Evolutionary conservation across 2,329 filamentous ascomycete genomes (phyloP).

Genomic region (Colletotrichum horii): DNA sequence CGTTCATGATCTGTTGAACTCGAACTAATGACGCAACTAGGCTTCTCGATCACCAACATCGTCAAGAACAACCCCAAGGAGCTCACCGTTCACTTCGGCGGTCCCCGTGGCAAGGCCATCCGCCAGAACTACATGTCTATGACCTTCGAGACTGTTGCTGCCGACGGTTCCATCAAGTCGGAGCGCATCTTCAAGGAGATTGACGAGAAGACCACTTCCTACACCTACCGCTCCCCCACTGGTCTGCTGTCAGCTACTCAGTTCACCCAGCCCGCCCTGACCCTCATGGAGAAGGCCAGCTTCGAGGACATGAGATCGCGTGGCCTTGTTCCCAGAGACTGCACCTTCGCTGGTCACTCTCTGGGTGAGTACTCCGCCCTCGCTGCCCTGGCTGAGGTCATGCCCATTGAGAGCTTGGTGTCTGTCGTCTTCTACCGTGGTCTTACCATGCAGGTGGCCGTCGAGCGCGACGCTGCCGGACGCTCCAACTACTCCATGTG

Average conservation of each 20-base stretch:
- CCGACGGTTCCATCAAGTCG: constrained; percentile 92
- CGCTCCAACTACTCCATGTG: constrained; percentile 99
- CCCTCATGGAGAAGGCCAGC: constrained; percentile 98
- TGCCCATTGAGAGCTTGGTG: constrained; percentile 99
- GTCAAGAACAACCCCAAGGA: constrained; percentile 99
- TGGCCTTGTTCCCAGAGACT: constrained; percentile 93
- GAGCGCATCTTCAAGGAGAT: constrained; percentile 99
- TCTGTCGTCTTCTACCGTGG: constrained; percentile 99
- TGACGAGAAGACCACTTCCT: constrained; percentile 87
- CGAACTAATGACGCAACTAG: constrained; percentile 44
- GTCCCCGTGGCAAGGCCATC: constrained; percentile 94
- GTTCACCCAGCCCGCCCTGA: constrained; percentile 96
- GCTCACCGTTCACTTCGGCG: constrained; percentile 97
- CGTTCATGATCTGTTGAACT: neutral
- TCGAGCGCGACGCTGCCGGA: constrained; percentile 91
- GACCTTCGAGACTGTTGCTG: constrained; percentile 97
- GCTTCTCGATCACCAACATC: constrained; percentile 97
- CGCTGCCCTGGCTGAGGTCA: constrained; percentile 94
- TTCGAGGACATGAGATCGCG: constrained; percentile 99
- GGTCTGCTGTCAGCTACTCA: constrained; percentile 96
- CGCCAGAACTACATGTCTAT: constrained; percentile 99
- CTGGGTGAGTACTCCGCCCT: constrained; percentile 98
- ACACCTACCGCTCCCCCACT: constrained; percentile 95
- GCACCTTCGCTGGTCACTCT: constrained; percentile 97
- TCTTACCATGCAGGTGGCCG: constrained; percentile 98